A percentile compares a stretch with the other conserved stretches of the same genome.
Evolutionary conservation across 2,329 filamentous ascomycete species (phyloP).

Genomic region (Cercospora nicotianae): DNA sequence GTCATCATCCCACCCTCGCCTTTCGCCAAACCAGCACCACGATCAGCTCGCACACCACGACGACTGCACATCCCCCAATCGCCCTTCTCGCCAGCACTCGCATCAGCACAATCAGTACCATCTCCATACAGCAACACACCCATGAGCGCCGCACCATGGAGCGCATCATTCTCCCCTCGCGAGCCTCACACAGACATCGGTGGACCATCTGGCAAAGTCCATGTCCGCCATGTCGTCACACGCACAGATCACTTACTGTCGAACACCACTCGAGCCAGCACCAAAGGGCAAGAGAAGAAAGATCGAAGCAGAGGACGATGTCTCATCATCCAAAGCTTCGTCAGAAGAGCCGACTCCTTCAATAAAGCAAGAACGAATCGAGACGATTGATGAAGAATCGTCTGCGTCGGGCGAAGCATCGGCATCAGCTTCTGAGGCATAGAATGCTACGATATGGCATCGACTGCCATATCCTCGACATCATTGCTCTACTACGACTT

Average conservation of each 20-base stretch:
- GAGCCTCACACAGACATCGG: slow-evolving; percentile 53
- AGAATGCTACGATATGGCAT: neutral
- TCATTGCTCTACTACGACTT: too few species aligned
- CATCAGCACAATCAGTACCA: slow-evolving; percentile 44
- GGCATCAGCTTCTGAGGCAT: slow-evolving; percentile 6
- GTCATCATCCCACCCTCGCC: slow-evolving; percentile 47
- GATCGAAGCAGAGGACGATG: slow-evolving; percentile 46
- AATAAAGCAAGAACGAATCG: slow-evolving; percentile 30
- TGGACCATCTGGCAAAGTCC: slow-evolving; percentile 51
- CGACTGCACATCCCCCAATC: slow-evolving; percentile 77
- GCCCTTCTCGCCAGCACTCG: slow-evolving; percentile 59
- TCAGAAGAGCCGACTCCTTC: slow-evolving; percentile 20
- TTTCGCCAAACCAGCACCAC: slow-evolving; percentile 56
- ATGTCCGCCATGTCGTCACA: slow-evolving; percentile 88
- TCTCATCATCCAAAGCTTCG: slow-evolving; percentile 21
- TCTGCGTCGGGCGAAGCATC: slow-evolving; percentile 13
- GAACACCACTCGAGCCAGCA: slow-evolving; percentile 72
- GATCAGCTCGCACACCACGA: slow-evolving; percentile 59
- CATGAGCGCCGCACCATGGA: slow-evolving; percentile 40
- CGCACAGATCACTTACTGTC: slow-evolving; percentile 87
- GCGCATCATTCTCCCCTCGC: slow-evolving; percentile 61
- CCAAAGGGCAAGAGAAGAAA: slow-evolving; percentile 92
- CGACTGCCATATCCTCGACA: neutral
- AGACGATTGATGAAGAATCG: slow-evolving; percentile 21
- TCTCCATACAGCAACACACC: slow-evolving; percentile 67